Conservation (phyloP, 2,329 filamentous ascomycete genomes). For the Lachnellula cervina region DNA sequence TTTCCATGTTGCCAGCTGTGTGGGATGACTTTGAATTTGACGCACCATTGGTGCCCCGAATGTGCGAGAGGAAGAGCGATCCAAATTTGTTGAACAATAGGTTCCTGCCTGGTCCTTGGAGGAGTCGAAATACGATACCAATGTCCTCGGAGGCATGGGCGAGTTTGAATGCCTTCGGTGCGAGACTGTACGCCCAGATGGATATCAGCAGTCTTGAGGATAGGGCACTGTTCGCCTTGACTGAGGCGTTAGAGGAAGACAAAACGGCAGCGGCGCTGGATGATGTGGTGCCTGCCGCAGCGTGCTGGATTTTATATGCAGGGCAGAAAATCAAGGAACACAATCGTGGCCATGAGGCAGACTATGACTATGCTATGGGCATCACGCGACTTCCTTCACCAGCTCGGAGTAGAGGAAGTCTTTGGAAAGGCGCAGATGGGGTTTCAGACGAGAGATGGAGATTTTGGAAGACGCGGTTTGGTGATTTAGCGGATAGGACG, state of each 20-base stretch:
- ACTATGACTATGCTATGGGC: not conserved
- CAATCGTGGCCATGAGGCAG: not conserved
- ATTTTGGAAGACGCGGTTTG: conserved; percentile 3
- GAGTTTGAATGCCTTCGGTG: conserved; percentile 3
- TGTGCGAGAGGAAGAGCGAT: not conserved
- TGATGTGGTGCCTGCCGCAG: conserved; percentile 2
- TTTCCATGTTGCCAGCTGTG: not conserved
- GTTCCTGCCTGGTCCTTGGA: conserved; percentile 1
- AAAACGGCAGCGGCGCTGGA: not conserved
- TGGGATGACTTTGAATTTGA: conserved; percentile 3
- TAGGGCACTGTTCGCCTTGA: not conserved
- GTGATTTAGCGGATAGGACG: not conserved
- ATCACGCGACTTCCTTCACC: not conserved
- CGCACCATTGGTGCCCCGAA: not conserved
- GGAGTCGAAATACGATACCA: not conserved
- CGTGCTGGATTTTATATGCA: conserved; percentile 4
- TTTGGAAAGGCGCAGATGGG: conserved; percentile 1
- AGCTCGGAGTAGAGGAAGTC: not conserved
- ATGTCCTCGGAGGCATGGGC: not conserved
- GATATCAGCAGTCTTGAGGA: not conserved
- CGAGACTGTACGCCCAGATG: conserved; percentile 1
- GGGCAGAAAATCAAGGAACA: conserved; percentile 2
- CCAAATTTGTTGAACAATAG: not conserved
- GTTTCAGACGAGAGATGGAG: conserved; percentile 6
- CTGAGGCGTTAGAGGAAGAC: conserved; percentile 3